phyloP scores from a whole-genome alignment of 306 rosid species.

The Dalbergia cultrata region DNA sequence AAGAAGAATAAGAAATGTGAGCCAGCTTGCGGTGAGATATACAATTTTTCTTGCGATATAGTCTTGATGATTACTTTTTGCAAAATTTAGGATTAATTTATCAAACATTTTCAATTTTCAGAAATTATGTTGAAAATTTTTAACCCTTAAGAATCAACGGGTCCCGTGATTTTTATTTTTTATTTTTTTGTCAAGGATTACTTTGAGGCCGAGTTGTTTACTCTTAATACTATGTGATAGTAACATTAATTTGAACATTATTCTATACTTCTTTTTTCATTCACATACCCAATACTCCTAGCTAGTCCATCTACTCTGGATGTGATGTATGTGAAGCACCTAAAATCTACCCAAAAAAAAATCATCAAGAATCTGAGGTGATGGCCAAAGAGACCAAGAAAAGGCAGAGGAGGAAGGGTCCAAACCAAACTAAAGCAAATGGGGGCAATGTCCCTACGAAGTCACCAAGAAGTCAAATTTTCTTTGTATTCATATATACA shows the following conservation, averaged over 20 bases:
- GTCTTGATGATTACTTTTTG: not conserved
- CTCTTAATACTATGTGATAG: not conserved
- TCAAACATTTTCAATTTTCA: no score
- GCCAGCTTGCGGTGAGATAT: not conserved
- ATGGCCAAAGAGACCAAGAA: constrained; percentile 33
- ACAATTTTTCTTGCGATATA: not conserved
- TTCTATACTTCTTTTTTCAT: not conserved
- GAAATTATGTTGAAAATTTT: no score
- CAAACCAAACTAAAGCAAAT: constrained; percentile 10
- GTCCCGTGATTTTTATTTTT: no score
- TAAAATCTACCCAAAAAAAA: not conserved
- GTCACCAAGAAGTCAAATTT: constrained; percentile 48
- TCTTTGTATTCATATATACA: not conserved
- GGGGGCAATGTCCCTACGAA: constrained; percentile 45
- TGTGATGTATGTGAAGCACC: constrained; percentile 5
- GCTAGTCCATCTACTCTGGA: not conserved
- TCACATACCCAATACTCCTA: not conserved
- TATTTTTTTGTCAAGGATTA: no score
- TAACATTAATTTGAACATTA: not conserved
- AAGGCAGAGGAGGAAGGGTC: constrained; percentile 31
- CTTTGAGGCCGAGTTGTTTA: no score
- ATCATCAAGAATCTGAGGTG: constrained; percentile 10
- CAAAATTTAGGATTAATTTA: no score
- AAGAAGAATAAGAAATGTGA: not conserved
- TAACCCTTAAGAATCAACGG: no score